These are phyloP conservation scores for Moesziomyces sp. DNA, from an alignment of 1,284 basidiomycete species.

Conservation along the genomic window DNA sequence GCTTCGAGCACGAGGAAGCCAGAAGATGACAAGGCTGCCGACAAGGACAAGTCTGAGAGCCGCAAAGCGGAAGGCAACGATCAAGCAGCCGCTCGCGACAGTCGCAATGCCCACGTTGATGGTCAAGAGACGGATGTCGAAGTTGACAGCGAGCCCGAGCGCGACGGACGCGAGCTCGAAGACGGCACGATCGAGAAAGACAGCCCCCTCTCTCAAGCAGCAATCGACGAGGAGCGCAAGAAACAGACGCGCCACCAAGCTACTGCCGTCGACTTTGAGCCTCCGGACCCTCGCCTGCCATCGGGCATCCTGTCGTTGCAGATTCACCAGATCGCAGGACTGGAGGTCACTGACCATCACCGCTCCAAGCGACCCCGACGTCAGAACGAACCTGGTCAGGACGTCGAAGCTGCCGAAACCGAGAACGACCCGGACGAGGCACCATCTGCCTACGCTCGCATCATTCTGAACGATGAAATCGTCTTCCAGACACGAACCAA, in stretches of 20 bases:
- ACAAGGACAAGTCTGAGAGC: neutral
- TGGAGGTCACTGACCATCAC: slow-evolving; percentile 67
- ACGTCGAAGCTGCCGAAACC: slow-evolving; percentile 37
- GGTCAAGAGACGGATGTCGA: neutral
- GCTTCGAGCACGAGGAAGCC: slow-evolving; percentile 1
- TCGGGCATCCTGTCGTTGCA: slow-evolving; percentile 51
- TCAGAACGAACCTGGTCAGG: slow-evolving; percentile 49
- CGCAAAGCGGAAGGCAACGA: no score
- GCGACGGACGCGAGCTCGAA: slow-evolving; percentile 17
- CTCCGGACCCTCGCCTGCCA: slow-evolving; percentile 36
- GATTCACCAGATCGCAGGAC: slow-evolving; percentile 54
- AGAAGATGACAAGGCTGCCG: neutral
- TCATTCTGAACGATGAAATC: slow-evolving; percentile 70
- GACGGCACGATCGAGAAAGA: slow-evolving; percentile 6
- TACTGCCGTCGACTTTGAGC: slow-evolving; percentile 39
- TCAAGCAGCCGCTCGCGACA: no score
- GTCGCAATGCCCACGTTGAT: neutral
- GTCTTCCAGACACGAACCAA: slow-evolving; percentile 70
- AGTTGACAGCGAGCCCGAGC: neutral
- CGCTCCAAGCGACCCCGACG: slow-evolving; percentile 32
- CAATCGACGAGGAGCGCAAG: slow-evolving; percentile 17
- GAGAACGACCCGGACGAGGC: slow-evolving; percentile 46
- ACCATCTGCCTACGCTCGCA: slow-evolving; percentile 67
- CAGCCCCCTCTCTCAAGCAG: slow-evolving; percentile 15
- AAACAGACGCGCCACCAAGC: slow-evolving; percentile 37